Evolutionary conservation across 2,329 filamentous ascomycete genomes (phyloP).

Genomic region (Cladosporium sp.): DNA sequence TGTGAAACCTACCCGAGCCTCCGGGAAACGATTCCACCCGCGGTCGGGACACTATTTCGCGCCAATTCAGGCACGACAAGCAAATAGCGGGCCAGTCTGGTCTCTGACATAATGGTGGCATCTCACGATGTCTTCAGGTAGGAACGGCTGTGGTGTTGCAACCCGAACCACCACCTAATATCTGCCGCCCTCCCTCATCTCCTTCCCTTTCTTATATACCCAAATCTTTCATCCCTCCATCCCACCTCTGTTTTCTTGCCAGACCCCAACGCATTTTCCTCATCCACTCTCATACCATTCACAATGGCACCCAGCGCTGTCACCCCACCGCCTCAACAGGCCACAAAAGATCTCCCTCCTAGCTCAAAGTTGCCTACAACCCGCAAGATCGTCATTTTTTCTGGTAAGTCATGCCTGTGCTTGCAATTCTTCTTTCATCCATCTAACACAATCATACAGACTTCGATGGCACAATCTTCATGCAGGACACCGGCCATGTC

Average conservation of each 20-base stretch:
- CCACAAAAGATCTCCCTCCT: conserved; percentile 15
- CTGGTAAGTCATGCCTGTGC: conserved; percentile 37
- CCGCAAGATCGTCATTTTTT: conserved; percentile 56
- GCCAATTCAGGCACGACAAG: not conserved
- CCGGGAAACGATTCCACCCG: too few relatives aligned
- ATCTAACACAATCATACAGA: conserved; percentile 39
- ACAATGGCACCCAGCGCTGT: conserved; percentile 31
- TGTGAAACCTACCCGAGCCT: not conserved
- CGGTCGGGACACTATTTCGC: not conserved
- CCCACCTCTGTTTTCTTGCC: not conserved
- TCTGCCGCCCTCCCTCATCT: not conserved
- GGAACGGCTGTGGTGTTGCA: not conserved
- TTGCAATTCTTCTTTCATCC: conserved; percentile 7
- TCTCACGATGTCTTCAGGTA: conserved; percentile 6
- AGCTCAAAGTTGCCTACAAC: conserved; percentile 36
- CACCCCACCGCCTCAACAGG: conserved; percentile 22
- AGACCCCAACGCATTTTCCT: not conserved
- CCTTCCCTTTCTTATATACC: not conserved
- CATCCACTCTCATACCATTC: not conserved
- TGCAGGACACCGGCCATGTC: conserved; percentile 59
- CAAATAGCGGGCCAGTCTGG: not conserved
- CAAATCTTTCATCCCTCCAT: not conserved
- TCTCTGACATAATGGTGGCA: conserved; percentile 9
- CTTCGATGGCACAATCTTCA: conserved; percentile 69
- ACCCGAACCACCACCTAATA: not conserved